A percentile compares a stretch with the other conserved stretches of the same genome.
Conservation (phyloP, 805 yeast genomes). For the Teunomyces lycoperdinae region DNA sequence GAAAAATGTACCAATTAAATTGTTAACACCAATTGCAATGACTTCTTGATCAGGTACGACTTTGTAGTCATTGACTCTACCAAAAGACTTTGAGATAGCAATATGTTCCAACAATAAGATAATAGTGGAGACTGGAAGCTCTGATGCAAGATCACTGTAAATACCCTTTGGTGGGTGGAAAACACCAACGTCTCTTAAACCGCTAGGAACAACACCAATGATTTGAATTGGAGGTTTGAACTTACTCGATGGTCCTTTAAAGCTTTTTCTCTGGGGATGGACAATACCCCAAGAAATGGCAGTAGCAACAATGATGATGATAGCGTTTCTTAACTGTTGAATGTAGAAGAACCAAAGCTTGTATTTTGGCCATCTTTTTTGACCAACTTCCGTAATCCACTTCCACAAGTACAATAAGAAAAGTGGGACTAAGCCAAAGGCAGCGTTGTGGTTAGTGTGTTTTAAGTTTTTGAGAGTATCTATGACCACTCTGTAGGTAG, state of each 20-base stretch:
- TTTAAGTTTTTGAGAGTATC: slow-evolving; percentile 69
- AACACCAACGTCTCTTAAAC: slow-evolving; percentile 73
- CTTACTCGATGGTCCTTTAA: slow-evolving; percentile 27
- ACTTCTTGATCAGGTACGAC: slow-evolving; percentile 92
- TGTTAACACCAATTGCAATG: slow-evolving; percentile 89
- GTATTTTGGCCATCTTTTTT: slow-evolving; percentile 60
- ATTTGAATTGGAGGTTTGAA: slow-evolving; percentile 52
- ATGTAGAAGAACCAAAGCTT: slow-evolving; percentile 62
- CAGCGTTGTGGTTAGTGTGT: slow-evolving; percentile 73
- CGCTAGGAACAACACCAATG: slow-evolving; percentile 79
- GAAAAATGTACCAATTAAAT: slow-evolving; percentile 88
- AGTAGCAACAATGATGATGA: slow-evolving; percentile 79
- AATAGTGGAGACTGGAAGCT: slow-evolving; percentile 82
- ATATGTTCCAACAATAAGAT: slow-evolving; percentile 86
- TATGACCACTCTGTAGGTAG: slow-evolving; percentile 69
- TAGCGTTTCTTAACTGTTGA: slow-evolving; percentile 76
- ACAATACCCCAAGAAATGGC: slow-evolving; percentile 78
- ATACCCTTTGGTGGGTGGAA: slow-evolving; percentile 63
- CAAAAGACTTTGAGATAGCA: slow-evolving; percentile 90
- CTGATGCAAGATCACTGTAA: slow-evolving; percentile 60
- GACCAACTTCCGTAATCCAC: slow-evolving; percentile 55
- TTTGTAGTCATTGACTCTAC: slow-evolving; percentile 87
- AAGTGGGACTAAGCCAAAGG: slow-evolving; percentile 78
- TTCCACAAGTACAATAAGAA: slow-evolving; percentile 73
- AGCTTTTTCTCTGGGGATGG: slow-evolving; percentile 39